Base-by-base conservation (phyloP, 2,329 filamentous ascomycete species). In the Cladophialophora carrionii region DNA sequence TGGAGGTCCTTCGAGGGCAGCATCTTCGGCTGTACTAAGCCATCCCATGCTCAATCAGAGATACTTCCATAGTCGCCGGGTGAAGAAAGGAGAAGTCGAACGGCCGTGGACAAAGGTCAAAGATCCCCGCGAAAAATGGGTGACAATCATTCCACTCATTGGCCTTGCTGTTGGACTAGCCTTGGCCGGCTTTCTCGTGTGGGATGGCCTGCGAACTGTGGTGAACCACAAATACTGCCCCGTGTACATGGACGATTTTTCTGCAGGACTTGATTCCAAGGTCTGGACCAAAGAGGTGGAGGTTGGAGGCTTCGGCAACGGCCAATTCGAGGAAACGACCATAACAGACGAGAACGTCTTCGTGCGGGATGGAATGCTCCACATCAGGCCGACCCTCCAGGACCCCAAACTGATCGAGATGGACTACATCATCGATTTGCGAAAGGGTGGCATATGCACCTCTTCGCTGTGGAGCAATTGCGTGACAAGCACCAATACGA, bases 51-150 rank as follows among this genome's bases (percentile, higher is more conserved):
- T 55, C 43, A 62, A 51, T 5, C 63, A 67, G 55, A 57, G 62
- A 57, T 71, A 68, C 56, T 94, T 94, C 74, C 88, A 89, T 76
- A 92, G 90, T 17, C 83, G 90, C 64, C 81, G 90, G 66, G 84
- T 95, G 32, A 85, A 83, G 74, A 91, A 91, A 75, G 90, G 86
- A 49, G 85, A 90, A 57, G 77, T 91, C 2, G 88, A 92, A 74
- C 89, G 90, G 78, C 90, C 91, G 20, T 95, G 91, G 91, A 68
- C 66, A 51, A 78, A 89, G 46, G 78, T 84, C 20, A 87, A 82
- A 64, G 89, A 93, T 71, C 88, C 89, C 17, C 89, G 87, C 75
- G 90, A 94, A 82, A 95, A 92, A 79, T 95, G 91, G 91, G 87
- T 91, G 8, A 92, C 88, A 2, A 92, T 94, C 68, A 84, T 96